Conservation (phyloP, 75 land plant species). For the Selaginella tamariscina region DNA sequence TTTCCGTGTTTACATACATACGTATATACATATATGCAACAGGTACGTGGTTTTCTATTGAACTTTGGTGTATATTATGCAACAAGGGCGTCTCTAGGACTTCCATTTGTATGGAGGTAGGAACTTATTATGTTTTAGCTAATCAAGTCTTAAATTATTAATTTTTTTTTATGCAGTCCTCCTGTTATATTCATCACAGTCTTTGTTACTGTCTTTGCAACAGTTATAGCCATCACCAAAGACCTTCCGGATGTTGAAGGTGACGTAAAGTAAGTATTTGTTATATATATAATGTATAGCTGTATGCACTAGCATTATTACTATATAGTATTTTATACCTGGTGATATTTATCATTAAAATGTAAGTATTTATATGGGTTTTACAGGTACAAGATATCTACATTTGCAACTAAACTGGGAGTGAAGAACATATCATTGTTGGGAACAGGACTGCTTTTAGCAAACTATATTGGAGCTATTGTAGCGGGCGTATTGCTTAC, state of each 20-base stretch:
- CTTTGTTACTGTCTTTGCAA: constrained; percentile 87
- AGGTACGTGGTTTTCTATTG: constrained; percentile 91
- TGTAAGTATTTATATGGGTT: neutral
- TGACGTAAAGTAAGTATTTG: constrained; percentile 75
- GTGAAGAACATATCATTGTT: constrained; percentile 84
- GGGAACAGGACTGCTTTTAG: constrained; percentile 69
- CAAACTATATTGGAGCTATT: constrained; percentile 72
- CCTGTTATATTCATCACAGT: constrained; percentile 79
- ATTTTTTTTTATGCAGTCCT: constrained; percentile 43
- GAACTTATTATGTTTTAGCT: neutral
- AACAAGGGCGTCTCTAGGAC: constrained; percentile 83
- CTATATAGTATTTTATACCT: no score
- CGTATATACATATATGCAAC: neutral
- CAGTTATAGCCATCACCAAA: constrained; percentile 95
- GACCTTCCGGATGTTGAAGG: constrained; percentile 98
- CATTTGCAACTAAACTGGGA: constrained; percentile 91
- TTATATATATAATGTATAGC: no score
- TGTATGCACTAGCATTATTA: no score
- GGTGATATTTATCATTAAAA: neutral
- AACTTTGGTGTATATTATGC: constrained; percentile 99
- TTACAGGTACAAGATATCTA: constrained; percentile 73
- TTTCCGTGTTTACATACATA: constrained; percentile 1
- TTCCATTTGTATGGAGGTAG: constrained; percentile 77
- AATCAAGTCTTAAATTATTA: neutral
- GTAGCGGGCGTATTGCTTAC: constrained; percentile 62